Evolutionary conservation across 257 asterid genomes (phyloP).

Genomic region (Solanum boliviense): DNA sequence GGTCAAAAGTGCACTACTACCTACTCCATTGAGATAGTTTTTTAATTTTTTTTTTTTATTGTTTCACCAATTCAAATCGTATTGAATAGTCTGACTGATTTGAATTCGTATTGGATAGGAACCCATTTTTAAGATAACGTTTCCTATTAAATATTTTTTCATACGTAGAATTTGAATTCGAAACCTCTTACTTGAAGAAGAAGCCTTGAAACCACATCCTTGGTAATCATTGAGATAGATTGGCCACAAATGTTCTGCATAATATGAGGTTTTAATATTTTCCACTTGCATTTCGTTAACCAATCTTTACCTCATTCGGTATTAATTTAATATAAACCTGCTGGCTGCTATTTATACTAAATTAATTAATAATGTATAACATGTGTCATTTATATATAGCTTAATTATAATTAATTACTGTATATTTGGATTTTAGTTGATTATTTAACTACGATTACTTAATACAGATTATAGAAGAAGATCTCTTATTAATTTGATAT

Average conservation of each 20-base stretch:
- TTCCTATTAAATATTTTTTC: too few relatives aligned
- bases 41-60: too few relatives aligned
- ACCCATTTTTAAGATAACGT: accelerated
- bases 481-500: not conserved
- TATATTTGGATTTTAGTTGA: not conserved
- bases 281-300: not conserved
- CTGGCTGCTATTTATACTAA: not conserved
- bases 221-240: too few relatives aligned
- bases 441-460: not conserved
- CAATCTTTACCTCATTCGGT: not conserved
- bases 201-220: too few relatives aligned
- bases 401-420: not conserved
- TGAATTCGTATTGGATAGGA: accelerated
- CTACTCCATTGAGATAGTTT: not conserved
- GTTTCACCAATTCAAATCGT: too few relatives aligned
- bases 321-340: not conserved
- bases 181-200: too few relatives aligned
- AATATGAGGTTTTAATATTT: too few relatives aligned
- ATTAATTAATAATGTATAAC: not conserved
- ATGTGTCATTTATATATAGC: not conserved
- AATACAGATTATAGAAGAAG: not conserved
- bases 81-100: too few relatives aligned
- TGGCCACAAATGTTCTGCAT: too few relatives aligned
- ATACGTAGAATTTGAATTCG: accelerated
- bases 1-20: not conserved